Evolutionary conservation across 1,284 basidiomycete genomes (phyloP).

Genomic region (Rugosomyces carneus): DNA sequence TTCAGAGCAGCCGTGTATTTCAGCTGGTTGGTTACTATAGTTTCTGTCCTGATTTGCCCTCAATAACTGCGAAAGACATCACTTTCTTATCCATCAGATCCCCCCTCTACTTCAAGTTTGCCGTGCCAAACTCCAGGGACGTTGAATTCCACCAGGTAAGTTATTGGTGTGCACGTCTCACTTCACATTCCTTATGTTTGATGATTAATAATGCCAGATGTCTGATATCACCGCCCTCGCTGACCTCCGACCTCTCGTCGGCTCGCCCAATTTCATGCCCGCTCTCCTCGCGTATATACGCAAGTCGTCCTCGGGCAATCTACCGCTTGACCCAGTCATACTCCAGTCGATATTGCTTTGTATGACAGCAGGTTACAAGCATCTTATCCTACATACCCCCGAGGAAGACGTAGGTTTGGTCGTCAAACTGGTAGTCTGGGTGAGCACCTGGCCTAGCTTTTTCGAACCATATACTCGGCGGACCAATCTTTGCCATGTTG

Average conservation of each 20-base stretch:
- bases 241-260: slow-evolving; percentile 28
- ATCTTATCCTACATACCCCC: slow-evolving; percentile 54
- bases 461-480: neutral
- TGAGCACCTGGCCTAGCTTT: slow-evolving; percentile 34
- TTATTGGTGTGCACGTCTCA: neutral
- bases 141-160: neutral
- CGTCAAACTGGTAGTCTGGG: slow-evolving; percentile 47
- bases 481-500: neutral
- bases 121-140: neutral
- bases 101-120: neutral
- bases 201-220: slow-evolving; percentile 10
- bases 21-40: neutral
- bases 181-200: neutral
- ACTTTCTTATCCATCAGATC: neutral
- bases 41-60: neutral
- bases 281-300: slow-evolving; percentile 42
- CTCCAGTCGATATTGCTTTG: slow-evolving; percentile 63
- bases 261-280: slow-evolving; percentile 48
- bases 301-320: slow-evolving; percentile 29
- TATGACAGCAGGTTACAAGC: slow-evolving; percentile 52
- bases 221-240: slow-evolving; percentile 8
- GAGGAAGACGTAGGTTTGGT: slow-evolving; percentile 57
- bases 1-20: neutral
- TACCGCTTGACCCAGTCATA: slow-evolving; percentile 57
- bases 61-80: neutral